Base-by-base conservation (phyloP, 1,139 yeast species). In the Debaryomycetaceae sp. region DNA sequence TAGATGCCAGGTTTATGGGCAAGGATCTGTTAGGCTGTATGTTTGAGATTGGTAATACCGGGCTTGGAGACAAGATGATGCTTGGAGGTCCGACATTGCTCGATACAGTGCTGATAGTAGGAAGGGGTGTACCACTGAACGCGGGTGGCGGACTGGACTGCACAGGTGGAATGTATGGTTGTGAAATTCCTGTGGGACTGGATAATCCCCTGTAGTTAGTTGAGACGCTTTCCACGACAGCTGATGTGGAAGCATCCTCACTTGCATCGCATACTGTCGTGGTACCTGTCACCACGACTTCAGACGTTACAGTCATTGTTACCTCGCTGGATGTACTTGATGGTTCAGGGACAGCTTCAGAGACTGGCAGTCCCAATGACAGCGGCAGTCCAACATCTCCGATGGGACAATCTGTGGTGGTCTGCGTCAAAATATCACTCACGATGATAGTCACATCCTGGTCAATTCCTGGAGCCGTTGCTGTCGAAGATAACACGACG, bases 351-450 rank as follows among this genome's bases (percentile, higher is more conserved):
- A 27, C 31, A 8, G 31, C 31, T 27, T 27, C 31, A 27, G 31
- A 27, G 11, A 8, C 11, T 11, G 31, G 11, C 20, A 17, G 20
- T 7, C 11, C 8, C 11, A 27, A 7, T 27, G 31, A 4, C 8
- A 11, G 11, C 31, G 3, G 31, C 37, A 29, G 37, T 31, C 24
- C 40, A 7, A 31, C 39, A 13, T 14, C 42, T 11, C 33, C 6
- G 6, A 22, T 39, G 6, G 48, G 29, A 13, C 39, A 33, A 6
- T 17, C 37, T 14, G 47, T 41, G 9, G 41, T 27, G 14, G 38
- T 34, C 11, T 9, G 36, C 24, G 36, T 42, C 13, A 14, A 24
- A 7, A 33, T 40, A 14, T 4, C 36, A n/a, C 13, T 42, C 17
- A 27, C 38, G 8, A 31, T 36, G 24, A 9, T 36, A 24, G 11